Evolutionary conservation across 129 eudicot species (phyloP).

Genomic region (Escallonia rubra): DNA sequence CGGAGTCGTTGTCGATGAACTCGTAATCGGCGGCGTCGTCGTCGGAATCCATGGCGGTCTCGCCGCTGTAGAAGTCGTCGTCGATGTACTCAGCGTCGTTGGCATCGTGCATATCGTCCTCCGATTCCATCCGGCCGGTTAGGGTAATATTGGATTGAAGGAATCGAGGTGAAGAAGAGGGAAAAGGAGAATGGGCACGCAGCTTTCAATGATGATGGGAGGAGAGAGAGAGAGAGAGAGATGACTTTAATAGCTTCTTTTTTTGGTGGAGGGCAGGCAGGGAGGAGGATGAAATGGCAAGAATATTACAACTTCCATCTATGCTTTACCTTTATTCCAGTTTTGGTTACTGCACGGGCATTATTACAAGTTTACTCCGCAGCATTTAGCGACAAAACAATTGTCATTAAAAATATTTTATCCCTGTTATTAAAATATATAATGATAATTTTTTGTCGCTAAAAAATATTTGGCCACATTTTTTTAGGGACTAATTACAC

Average conservation of each 20-base stretch:
- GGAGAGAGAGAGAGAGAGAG: not conserved
- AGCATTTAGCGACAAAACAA: too few species aligned
- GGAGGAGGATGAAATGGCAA: not conserved
- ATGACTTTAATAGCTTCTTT: not conserved
- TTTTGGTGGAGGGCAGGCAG: constrained; percentile 5
- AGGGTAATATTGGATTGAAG: constrained; percentile 3
- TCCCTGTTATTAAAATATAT: too few species aligned
- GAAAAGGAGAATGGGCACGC: not conserved
- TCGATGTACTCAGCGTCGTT: constrained; percentile 64
- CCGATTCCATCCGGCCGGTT: constrained; percentile 50
- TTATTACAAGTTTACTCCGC: too few species aligned
- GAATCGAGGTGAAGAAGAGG: not conserved
- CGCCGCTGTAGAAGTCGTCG: constrained; percentile 74
- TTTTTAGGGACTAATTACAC: too few species aligned
- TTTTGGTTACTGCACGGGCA: too few species aligned
- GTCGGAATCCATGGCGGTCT: constrained; percentile 50
- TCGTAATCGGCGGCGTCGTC: constrained; percentile 52
- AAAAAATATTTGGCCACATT: too few species aligned
- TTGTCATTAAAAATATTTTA: too few species aligned
- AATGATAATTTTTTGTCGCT: too few species aligned
- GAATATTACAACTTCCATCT: too few species aligned
- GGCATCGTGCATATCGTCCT: constrained; percentile 89
- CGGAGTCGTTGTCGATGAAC: constrained; percentile 70
- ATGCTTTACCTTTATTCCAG: too few species aligned
- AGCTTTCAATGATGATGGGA: not conserved